Evolutionary conservation across 2,329 filamentous ascomycete genomes (phyloP).

Genomic region (Epichloe scottii): DNA sequence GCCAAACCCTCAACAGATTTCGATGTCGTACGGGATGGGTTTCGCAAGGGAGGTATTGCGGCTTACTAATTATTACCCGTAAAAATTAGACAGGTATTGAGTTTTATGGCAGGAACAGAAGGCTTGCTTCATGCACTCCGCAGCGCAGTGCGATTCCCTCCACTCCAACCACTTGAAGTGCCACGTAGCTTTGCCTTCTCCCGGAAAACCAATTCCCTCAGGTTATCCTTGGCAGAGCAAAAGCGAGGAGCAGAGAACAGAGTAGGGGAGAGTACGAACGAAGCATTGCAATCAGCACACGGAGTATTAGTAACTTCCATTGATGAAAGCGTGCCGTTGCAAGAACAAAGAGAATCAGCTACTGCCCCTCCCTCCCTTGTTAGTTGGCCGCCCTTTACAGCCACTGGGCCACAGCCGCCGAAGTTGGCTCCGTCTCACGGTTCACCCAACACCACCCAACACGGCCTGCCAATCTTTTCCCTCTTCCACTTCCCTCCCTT

Average conservation of each 20-base stretch:
- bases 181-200: background rate
- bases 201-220: background rate
- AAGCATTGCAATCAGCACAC: background rate
- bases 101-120: too few species aligned
- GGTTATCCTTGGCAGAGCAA: background rate
- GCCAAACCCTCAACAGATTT: too few species aligned
- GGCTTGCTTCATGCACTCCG: too few species aligned
- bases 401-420: conserved; percentile 4
- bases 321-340: background rate
- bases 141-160: background rate
- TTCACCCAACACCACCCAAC: too few species aligned
- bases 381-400: background rate
- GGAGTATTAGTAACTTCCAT: background rate
- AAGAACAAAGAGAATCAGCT: background rate
- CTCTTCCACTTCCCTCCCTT: conserved; percentile 2
- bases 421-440: conserved; percentile 4
- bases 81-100: too few species aligned
- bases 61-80: too few species aligned
- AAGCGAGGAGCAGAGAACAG: background rate
- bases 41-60: too few species aligned
- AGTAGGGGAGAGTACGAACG: background rate
- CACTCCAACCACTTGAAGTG: background rate
- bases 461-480: background rate
- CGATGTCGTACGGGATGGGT: too few species aligned
- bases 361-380: background rate